These are phyloP conservation scores for Insectozyma bohioensis DNA, from an alignment of 1,139 yeast genomes.

Conservation along the genomic window DNA sequence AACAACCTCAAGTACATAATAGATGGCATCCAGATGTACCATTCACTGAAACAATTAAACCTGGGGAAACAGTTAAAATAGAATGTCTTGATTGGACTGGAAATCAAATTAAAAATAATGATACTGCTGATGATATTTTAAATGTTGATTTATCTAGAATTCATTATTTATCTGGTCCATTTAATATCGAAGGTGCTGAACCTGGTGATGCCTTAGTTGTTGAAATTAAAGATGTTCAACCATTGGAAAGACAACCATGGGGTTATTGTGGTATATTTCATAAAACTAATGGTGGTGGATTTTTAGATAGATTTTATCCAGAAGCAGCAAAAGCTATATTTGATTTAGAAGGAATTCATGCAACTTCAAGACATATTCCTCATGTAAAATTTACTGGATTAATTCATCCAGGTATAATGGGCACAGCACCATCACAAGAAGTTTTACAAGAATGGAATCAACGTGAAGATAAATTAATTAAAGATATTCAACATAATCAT, in stretches of 20 bases:
- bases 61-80: conserved; percentile 43
- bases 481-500: conserved; percentile 27
- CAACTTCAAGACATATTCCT: conserved; percentile 49
- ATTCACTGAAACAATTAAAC: conserved; percentile 33
- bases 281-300: conserved; percentile 50
- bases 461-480: conserved; percentile 35
- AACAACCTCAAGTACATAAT: conserved; percentile 47
- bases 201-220: conserved; percentile 50
- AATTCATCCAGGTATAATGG: conserved; percentile 52
- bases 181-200: conserved; percentile 42
- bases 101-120: conserved; percentile 46
- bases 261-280: conserved; percentile 51
- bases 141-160: conserved; percentile 43
- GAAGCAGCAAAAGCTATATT: conserved; percentile 51
- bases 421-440: conserved; percentile 47
- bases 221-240: conserved; percentile 52
- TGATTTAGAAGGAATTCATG: conserved; percentile 51
- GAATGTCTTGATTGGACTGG: conserved; percentile 58
- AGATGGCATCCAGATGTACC: conserved; percentile 57
- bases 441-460: conserved; percentile 43
- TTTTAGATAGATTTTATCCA: conserved; percentile 47
- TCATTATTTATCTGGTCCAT: conserved; percentile 51
- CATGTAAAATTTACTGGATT: conserved; percentile 43
- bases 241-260: conserved; percentile 52
- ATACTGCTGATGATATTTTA: conserved; percentile 46